Evolutionary conservation across 2,329 filamentous ascomycete genomes (phyloP).

Genomic region (Diaporthe citri): DNA sequence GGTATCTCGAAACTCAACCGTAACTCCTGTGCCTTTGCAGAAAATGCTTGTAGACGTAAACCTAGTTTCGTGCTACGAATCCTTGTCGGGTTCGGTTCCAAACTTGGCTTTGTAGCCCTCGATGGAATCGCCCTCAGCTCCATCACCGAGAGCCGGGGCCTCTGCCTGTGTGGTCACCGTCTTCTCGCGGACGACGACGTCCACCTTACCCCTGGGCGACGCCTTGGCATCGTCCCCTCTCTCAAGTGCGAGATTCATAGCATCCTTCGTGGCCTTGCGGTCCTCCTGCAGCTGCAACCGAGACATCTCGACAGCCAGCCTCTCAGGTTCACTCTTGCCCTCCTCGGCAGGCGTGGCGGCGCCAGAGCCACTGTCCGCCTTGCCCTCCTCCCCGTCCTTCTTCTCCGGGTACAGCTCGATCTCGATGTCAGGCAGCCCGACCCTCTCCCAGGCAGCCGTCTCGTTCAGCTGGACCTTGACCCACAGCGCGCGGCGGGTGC

Average conservation of each 20-base stretch:
- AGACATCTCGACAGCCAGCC: slow-evolving; percentile 53
- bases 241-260: slow-evolving; percentile 63
- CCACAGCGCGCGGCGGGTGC: slow-evolving; percentile 84
- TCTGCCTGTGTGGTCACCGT: slow-evolving; percentile 54
- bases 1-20: slow-evolving; percentile 37
- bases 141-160: slow-evolving; percentile 51
- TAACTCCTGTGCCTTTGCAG: slow-evolving; percentile 31
- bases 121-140: slow-evolving; percentile 54
- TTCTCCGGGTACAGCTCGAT: slow-evolving; percentile 76
- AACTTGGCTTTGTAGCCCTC: slow-evolving; percentile 65
- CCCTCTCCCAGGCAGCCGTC: slow-evolving; percentile 86
- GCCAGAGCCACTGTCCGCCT: not conserved
- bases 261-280: slow-evolving; percentile 54
- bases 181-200: slow-evolving; percentile 67
- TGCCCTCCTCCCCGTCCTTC: slow-evolving; percentile 54
- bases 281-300: slow-evolving; percentile 60
- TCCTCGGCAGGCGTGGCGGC: not conserved
- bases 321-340: slow-evolving; percentile 38
- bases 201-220: slow-evolving; percentile 52
- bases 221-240: slow-evolving; percentile 53
- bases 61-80: not conserved
- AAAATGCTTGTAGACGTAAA: slow-evolving; percentile 18
- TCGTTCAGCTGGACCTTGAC: slow-evolving; percentile 90
- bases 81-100: slow-evolving; percentile 44
- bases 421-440: slow-evolving; percentile 65